These are phyloP conservation scores for Sporothrix dimorphospora DNA, from an alignment of 2,329 filamentous ascomycete species.

Conservation along the genomic window DNA sequence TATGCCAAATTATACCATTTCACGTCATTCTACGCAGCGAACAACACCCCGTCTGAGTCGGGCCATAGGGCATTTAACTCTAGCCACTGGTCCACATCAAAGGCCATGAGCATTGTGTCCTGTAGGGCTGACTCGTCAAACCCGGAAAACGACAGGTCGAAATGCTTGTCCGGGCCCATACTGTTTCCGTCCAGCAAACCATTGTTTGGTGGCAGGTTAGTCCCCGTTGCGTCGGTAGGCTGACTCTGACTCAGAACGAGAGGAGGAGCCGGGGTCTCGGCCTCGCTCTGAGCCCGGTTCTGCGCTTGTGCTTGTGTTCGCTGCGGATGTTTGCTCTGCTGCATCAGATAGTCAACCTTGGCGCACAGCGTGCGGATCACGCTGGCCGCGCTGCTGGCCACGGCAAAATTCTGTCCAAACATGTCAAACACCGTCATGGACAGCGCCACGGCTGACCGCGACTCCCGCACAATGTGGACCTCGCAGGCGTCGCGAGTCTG, in stretches of 20 bases:
- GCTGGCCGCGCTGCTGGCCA: constrained; percentile 5
- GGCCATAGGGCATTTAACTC: constrained; percentile 13
- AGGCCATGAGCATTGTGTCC: constrained; percentile 23
- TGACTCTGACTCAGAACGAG: neutral
- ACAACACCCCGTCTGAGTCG: neutral
- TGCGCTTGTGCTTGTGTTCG: neutral
- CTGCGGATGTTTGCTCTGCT: neutral
- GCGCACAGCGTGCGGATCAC: constrained; percentile 13
- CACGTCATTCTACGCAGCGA: neutral
- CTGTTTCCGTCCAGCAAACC: neutral
- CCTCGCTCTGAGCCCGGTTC: neutral
- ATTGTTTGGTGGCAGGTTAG: neutral
- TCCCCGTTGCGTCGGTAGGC: too few species aligned
- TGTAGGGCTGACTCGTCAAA: neutral
- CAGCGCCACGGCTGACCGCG: neutral
- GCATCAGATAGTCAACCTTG: constrained; percentile 8
- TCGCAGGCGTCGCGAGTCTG: neutral
- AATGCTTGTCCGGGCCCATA: neutral
- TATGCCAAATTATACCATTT: neutral
- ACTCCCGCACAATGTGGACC: neutral
- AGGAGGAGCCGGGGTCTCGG: neutral
- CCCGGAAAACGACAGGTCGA: neutral
- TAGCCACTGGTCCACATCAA: constrained; percentile 23
- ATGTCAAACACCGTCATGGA: constrained; percentile 19
- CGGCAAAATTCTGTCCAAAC: constrained; percentile 19